phyloP scores from a whole-genome alignment of 208 protist genomes.

The Trypanosoma melophagium region DNA sequence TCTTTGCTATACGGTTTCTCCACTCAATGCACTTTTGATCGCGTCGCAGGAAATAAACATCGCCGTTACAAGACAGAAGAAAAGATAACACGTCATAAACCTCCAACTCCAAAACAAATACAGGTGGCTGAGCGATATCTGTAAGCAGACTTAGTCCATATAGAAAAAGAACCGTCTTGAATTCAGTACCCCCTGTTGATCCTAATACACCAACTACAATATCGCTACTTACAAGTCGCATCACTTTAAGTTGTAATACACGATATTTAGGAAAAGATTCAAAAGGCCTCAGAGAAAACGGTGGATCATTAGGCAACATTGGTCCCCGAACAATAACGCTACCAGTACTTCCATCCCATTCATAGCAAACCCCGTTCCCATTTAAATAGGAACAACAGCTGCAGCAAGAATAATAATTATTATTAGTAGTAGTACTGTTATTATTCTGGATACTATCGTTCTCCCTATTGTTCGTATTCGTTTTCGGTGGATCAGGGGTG shows the following conservation, averaged over 20 bases:
- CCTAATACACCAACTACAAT: constrained; percentile 34
- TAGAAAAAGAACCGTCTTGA: constrained; percentile 38
- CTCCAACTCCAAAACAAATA: constrained; percentile 50
- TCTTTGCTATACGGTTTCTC: constrained; percentile 10
- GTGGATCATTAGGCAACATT: constrained; percentile 11
- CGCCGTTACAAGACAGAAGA: constrained; percentile 46
- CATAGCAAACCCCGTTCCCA: neutral
- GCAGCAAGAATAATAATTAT: no score
- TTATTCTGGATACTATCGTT: no score
- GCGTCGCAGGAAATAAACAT: constrained; percentile 41
- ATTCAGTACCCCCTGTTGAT: neutral
- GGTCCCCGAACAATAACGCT: constrained; percentile 3
- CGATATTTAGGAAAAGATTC: neutral
- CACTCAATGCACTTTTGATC: constrained; percentile 24
- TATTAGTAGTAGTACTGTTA: no score
- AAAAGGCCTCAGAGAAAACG: constrained; percentile 14
- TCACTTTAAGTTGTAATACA: constrained; percentile 2
- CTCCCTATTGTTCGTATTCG: neutral
- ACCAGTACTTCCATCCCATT: constrained; percentile 2
- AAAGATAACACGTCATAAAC: constrained; percentile 55
- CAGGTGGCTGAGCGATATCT: constrained; percentile 20
- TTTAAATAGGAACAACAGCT: no score
- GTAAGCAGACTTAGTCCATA: constrained; percentile 63
- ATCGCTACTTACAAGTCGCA: constrained; percentile 39
- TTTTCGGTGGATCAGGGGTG: neutral